A percentile compares a stretch with the other conserved stretches of the same genome.
phyloP scores from a whole-genome alignment of 23 red algal species.

The Gracilaria gracilis region DNA sequence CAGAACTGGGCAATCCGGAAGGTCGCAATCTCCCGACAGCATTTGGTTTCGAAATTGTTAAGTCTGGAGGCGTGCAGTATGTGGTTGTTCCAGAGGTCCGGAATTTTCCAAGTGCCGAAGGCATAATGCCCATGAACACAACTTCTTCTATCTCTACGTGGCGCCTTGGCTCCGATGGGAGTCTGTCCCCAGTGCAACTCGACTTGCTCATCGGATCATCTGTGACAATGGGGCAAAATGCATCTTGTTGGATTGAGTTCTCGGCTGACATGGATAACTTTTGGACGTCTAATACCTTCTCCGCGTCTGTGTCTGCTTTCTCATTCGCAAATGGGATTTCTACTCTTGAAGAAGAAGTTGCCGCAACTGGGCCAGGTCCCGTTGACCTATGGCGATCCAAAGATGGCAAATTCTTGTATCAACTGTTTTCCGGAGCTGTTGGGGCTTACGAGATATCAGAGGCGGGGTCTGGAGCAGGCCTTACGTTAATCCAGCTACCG shows the following conservation, averaged over 20 bases:
- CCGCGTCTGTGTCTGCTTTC: slow-evolving; percentile 32
- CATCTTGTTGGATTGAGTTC: slow-evolving; percentile 38
- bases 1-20: slow-evolving; percentile 27
- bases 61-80: slow-evolving; percentile 6
- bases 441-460: slow-evolving; percentile 15
- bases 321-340: slow-evolving; percentile 8
- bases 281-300: slow-evolving; percentile 36
- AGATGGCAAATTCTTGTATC: slow-evolving; percentile 50
- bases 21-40: slow-evolving; percentile 51
- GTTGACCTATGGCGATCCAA: slow-evolving; percentile 30
- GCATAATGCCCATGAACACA: background rate
- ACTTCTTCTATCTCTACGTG: slow-evolving; percentile 47
- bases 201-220: slow-evolving; percentile 35
- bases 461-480: slow-evolving; percentile 8
- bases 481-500: slow-evolving; percentile 34
- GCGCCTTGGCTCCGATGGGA: background rate
- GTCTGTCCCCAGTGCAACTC: slow-evolving; percentile 35
- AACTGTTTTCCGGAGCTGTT: slow-evolving; percentile 33
- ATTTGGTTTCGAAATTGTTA: slow-evolving; percentile 50
- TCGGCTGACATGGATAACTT: slow-evolving; percentile 3
- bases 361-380: slow-evolving; percentile 20
- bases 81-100: slow-evolving; percentile 47
- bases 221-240: slow-evolving; percentile 12
- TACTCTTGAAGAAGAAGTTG: slow-evolving; percentile 18
- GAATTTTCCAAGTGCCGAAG: slow-evolving; percentile 13